phyloP scores from a whole-genome alignment of 495 filamentous ascomycete species.

The Daldinia loculata region DNA sequence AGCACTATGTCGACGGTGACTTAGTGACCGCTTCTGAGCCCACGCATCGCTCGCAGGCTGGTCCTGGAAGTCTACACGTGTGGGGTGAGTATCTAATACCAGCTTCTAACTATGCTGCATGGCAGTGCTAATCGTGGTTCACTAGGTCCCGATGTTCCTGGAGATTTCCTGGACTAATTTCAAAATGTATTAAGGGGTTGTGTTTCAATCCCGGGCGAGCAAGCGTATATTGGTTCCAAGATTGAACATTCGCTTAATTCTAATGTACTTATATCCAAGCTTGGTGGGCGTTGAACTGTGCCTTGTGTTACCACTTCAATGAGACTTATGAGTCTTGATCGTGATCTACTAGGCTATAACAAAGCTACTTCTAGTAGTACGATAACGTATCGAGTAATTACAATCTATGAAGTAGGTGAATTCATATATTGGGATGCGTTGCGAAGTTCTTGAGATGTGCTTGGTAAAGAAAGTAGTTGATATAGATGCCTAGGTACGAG shows the following conservation, averaged over 20 bases:
- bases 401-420: background rate
- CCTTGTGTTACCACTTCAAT: background rate
- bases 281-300: constrained; percentile 7
- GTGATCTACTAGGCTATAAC: no score
- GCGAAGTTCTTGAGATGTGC: background rate
- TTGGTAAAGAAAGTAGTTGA: background rate
- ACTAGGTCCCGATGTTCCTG: constrained; percentile 39
- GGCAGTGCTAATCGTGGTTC: constrained; percentile 5
- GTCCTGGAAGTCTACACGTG: constrained; percentile 57
- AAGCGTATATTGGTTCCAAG: background rate
- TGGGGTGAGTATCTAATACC: constrained; percentile 54
- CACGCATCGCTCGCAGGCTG: constrained; percentile 53
- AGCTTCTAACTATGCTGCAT: background rate
- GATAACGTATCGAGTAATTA: background rate
- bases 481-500: background rate
- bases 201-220: background rate
- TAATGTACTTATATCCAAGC: constrained; percentile 27
- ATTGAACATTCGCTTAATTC: background rate
- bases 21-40: constrained; percentile 69
- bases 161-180: constrained; percentile 35
- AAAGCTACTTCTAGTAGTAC: no score
- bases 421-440: background rate
- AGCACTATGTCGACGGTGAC: constrained; percentile 77
- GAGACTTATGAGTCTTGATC: background rate
- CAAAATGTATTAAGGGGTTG: background rate